Conservation (phyloP, 176 grass and related monocot species). For the Areca catechu region DNA sequence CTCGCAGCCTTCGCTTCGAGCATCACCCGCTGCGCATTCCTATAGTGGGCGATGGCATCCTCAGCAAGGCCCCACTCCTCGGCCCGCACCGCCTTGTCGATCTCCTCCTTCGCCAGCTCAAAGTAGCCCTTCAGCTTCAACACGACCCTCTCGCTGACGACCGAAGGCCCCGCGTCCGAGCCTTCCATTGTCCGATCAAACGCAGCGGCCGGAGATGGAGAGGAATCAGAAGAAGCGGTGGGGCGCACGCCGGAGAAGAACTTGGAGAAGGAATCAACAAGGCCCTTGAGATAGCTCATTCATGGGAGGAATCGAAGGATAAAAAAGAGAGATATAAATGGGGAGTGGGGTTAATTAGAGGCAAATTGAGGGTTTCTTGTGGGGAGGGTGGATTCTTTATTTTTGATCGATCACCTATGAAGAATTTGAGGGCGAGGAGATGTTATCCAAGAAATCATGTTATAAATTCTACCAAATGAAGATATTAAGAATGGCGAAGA, state of each 20-base stretch:
- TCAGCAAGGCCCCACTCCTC: constrained; percentile 83
- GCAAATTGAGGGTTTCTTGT: no score
- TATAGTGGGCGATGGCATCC: constrained; percentile 66
- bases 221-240: no score
- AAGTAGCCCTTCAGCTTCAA: constrained; percentile 94
- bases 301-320: neutral
- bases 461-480: no score
- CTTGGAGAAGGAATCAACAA: constrained; percentile 10
- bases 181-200: no score
- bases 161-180: constrained; percentile 19
- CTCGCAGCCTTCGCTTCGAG: constrained; percentile 85
- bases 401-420: no score
- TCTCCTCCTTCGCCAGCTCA: constrained; percentile 94
- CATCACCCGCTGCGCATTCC: constrained; percentile 65
- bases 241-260: neutral
- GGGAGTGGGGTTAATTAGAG: no score
- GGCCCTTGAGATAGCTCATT: constrained; percentile 4
- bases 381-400: no score
- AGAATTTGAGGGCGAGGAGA: no score
- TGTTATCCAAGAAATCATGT: no score
- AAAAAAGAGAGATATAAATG: no score
- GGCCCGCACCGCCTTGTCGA: constrained; percentile 82
- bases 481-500: no score
- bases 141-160: constrained; percentile 70
- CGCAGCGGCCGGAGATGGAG: no score